Base-by-base conservation (phyloP, 2,329 filamentous ascomycete genomes). In the Stemphylium beticola region DNA sequence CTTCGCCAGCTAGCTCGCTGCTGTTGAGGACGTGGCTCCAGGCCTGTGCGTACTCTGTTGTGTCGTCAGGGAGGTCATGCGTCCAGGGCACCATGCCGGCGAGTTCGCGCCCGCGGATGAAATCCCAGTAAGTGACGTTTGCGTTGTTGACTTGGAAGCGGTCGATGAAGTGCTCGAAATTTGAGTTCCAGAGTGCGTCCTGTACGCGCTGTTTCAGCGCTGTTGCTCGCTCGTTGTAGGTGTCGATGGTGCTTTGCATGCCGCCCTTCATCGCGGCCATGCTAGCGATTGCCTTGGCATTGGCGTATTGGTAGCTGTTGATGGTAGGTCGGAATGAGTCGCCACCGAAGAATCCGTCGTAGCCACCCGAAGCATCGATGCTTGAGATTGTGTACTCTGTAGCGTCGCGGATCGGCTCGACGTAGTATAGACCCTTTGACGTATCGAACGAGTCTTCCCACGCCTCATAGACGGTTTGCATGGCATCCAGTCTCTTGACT, bases 331-430 rank as follows among this genome's bases (percentile, higher is more conserved):
- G 68, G 64, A 79, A 79, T 2, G 76, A 66, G 9, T 76, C 48
- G 3, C 78, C 78, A 1, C 76, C 77, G 0, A 53, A 62, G 36
- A 79, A 80, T 0, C 77, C 77, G 42, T 79, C 77, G 15, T 55
- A 29, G 4, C 75, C 76, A n/a, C 71, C 67, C 0, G 68, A 74
- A 0, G 78, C 75, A 51, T 79, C 77, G 49, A 79, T 79, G 37
- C 73, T 77, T 0, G 75, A 72, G 40, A 79, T 79, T 1, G 77
- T 80, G 54, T 80, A 80, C 53, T 80, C 78, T 0, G 77, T 79
- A 0, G 78, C 77, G 60, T 80, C 78, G 0, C 72, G 71, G 1
- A 80, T 52, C 0, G 78, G 77, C 45, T 79, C 76, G 5, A 79
- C 72, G 61, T 71, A 79, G 57, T 78, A 80, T 5, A 80, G 60